These are phyloP conservation scores for Claviceps humidiphila DNA, from an alignment of 2,329 filamentous ascomycete genomes.

Conservation along the genomic window DNA sequence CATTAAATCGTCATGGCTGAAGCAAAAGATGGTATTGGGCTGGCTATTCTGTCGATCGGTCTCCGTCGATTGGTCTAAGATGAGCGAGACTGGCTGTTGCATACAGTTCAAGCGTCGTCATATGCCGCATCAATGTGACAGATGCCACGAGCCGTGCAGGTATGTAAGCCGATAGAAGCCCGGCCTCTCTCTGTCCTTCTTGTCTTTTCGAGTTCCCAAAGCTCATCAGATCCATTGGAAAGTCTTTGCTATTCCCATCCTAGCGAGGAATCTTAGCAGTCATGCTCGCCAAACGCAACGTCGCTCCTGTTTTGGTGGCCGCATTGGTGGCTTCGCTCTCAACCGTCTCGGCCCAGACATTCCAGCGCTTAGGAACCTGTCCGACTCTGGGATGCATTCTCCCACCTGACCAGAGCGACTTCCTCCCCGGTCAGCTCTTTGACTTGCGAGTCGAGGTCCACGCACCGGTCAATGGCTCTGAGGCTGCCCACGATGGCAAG, in stretches of 20 bases:
- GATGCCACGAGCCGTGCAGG: not conserved
- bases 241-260: not conserved
- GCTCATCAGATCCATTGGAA: not conserved
- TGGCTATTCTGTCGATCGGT: not conserved
- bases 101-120: no score
- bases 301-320: conserved; percentile 16
- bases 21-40: no score
- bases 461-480: conserved; percentile 67
- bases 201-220: not conserved
- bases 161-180: not conserved
- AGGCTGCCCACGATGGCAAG: conserved; percentile 54
- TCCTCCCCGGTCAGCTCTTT: conserved; percentile 72
- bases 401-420: conserved; percentile 57
- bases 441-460: conserved; percentile 76
- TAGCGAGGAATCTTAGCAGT: not conserved
- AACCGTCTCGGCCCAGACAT: conserved; percentile 40
- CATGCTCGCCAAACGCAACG: conserved; percentile 25
- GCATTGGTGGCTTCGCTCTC: conserved; percentile 18
- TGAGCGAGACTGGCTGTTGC: no score
- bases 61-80: not conserved
- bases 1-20: not conserved
- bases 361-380: conserved; percentile 47
- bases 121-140: not conserved
- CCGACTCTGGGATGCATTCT: conserved; percentile 46
- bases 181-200: not conserved